A percentile compares a stretch with the other conserved stretches of the same genome.
Conservation (phyloP, 495 filamentous ascomycete species). For the Trichocladium uniseriatum region DNA sequence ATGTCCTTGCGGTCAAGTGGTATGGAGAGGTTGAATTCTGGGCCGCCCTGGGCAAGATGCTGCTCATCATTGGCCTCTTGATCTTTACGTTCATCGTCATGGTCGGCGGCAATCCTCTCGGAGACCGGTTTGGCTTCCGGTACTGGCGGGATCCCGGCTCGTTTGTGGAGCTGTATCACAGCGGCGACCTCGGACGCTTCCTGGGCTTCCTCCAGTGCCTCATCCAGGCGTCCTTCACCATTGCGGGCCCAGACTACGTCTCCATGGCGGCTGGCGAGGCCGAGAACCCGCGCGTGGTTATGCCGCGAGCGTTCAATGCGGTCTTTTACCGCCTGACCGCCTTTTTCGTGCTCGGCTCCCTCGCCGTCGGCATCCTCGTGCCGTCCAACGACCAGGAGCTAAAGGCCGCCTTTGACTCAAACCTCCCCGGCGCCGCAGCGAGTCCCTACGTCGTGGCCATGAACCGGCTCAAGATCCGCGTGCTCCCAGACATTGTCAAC, state of each 20-base stretch:
- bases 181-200: conserved; percentile 55
- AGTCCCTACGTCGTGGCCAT: conserved; percentile 84
- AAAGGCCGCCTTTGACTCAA: conserved; percentile 42
- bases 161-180: conserved; percentile 52
- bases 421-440: conserved; percentile 53
- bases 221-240: conserved; percentile 69
- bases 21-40: conserved; percentile 55
- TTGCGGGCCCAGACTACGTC: conserved; percentile 74
- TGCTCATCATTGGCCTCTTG: conserved; percentile 59
- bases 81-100: conserved; percentile 66
- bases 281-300: conserved; percentile 54
- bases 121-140: conserved; percentile 64
- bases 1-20: conserved; percentile 51
- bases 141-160: conserved; percentile 67
- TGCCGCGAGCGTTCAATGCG: conserved; percentile 65
- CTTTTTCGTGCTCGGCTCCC: conserved; percentile 66
- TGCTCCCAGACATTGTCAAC: conserved; percentile 72
- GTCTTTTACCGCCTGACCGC: conserved; percentile 65
- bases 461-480: conserved; percentile 57
- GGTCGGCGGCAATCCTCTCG: conserved; percentile 60
- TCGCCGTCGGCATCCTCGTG: conserved; percentile 60
- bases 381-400: conserved; percentile 49
- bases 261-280: conserved; percentile 69
- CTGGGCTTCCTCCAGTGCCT: conserved; percentile 63
- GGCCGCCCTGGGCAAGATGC: conserved; percentile 56